phyloP scores from a whole-genome alignment of 2,329 filamentous ascomycete genomes.

The Penicillium sp. region DNA sequence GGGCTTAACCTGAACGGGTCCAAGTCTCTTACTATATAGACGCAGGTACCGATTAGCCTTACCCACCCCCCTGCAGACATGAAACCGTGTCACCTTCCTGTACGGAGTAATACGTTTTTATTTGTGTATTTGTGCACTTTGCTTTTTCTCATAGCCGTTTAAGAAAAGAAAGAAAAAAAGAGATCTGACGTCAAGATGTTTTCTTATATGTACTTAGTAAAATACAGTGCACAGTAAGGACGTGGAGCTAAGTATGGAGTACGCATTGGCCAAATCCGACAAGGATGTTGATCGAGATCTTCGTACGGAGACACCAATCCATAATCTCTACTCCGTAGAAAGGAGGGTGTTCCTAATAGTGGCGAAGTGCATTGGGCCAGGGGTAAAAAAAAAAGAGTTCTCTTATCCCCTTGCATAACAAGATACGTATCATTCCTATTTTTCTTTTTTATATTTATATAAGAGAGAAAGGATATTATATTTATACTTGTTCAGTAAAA shows the following conservation, averaged over 20 bases:
- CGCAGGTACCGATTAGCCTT: slow-evolving; percentile 22
- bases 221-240: slow-evolving; percentile 1
- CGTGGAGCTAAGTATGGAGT: not conserved
- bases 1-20: slow-evolving; percentile 13
- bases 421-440: slow-evolving; percentile 8
- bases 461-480: too few species aligned
- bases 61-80: slow-evolving; percentile 1
- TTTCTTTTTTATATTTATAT: not conserved
- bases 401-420: slow-evolving; percentile 11
- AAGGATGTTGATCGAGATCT: slow-evolving; percentile 2
- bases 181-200: slow-evolving; percentile 6
- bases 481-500: not conserved
- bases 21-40: slow-evolving; percentile 12
- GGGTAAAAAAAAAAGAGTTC: slow-evolving; percentile 17
- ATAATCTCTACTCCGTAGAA: not conserved
- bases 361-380: slow-evolving; percentile 24
- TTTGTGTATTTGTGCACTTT: not conserved
- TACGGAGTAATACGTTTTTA: not conserved
- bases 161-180: not conserved
- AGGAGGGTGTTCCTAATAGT: slow-evolving; percentile 8
- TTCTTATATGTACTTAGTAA: not conserved
- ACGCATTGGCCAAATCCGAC: slow-evolving; percentile 2
- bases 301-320: not conserved
- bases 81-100: slow-evolving; percentile 5
- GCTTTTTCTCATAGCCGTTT: not conserved